These are phyloP conservation scores for Coemansia sp. DNA, from an alignment of 192 early-diverging fungal genomes.

Conservation along the genomic window DNA sequence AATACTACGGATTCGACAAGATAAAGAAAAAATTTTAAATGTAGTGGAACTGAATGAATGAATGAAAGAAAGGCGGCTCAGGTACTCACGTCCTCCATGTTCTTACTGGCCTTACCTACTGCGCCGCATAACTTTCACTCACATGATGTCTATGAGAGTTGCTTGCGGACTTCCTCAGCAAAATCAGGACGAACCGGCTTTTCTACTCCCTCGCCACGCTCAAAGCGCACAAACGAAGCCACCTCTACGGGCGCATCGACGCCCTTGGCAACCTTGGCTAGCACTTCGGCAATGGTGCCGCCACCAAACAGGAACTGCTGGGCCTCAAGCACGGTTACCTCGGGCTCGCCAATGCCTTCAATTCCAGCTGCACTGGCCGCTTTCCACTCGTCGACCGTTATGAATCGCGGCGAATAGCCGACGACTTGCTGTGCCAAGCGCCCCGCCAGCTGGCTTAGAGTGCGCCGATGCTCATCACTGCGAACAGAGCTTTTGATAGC, in stretches of 20 bases:
- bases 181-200: constrained; percentile 73
- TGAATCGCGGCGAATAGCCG: constrained; percentile 71
- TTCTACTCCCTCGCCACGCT: constrained; percentile 85
- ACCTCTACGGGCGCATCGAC: constrained; percentile 61
- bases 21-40: not conserved
- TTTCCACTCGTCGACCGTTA: constrained; percentile 53
- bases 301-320: constrained; percentile 81
- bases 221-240: constrained; percentile 73
- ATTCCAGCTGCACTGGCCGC: constrained; percentile 27
- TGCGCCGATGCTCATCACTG: constrained; percentile 21
- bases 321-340: constrained; percentile 61
- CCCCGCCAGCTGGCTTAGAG: constrained; percentile 63
- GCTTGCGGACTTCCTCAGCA: constrained; percentile 75
- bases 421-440: constrained; percentile 88
- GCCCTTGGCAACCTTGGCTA: constrained; percentile 51
- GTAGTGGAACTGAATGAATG: not conserved
- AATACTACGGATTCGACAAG: not conserved
- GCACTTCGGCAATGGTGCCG: constrained; percentile 66
- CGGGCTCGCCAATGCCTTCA: constrained; percentile 26
- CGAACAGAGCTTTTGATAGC: constrained; percentile 53
- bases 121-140: not conserved
- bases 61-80: not conserved
- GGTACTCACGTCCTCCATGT: not conserved
- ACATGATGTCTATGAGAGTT: constrained; percentile 30
- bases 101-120: not conserved